A percentile compares a stretch with the other conserved stretches of the same genome.
phyloP scores from a whole-genome alignment of 169 alveolate genomes.

The Plasmodium relictum region DNA sequence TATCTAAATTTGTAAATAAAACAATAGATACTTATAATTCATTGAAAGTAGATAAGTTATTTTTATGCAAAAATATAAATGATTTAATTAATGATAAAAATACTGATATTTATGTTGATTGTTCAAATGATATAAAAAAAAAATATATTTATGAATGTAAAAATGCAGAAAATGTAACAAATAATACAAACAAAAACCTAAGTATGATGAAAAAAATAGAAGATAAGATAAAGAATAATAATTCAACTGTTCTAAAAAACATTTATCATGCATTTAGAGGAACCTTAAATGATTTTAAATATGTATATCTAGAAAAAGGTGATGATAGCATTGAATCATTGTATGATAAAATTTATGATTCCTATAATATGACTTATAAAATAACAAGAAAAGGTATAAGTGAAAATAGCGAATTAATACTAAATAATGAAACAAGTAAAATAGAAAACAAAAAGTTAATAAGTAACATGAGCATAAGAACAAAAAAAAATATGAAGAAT shows the following conservation, averaged over 20 bases:
- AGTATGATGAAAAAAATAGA: constrained; percentile 29
- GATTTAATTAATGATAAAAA: constrained; percentile 5
- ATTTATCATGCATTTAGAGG: constrained; percentile 45
- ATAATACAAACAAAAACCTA: neutral
- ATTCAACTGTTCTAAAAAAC: constrained; percentile 19
- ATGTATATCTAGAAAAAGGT: constrained; percentile 25
- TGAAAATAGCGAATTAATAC: neutral
- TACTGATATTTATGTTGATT: neutral
- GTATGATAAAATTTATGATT: constrained; percentile 17
- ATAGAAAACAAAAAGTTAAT: neutral
- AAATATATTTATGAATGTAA: neutral
- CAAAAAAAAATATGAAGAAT: constrained; percentile 11
- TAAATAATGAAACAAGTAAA: constrained; percentile 4
- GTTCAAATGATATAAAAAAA: neutral
- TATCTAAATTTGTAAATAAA: constrained; percentile 19
- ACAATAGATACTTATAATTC: constrained; percentile 39
- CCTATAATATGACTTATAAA: too few species aligned
- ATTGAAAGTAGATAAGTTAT: constrained; percentile 27
- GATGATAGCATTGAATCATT: constrained; percentile 1
- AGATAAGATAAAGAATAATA: constrained; percentile 11
- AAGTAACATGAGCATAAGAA: neutral
- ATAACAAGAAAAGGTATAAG: neutral
- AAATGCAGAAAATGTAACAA: neutral
- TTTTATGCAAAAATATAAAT: constrained; percentile 15
- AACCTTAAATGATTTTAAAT: constrained; percentile 46